These are phyloP conservation scores for Rhizopogon sp. DNA, from an alignment of 768 basidiomycete genomes.

Conservation along the genomic window DNA sequence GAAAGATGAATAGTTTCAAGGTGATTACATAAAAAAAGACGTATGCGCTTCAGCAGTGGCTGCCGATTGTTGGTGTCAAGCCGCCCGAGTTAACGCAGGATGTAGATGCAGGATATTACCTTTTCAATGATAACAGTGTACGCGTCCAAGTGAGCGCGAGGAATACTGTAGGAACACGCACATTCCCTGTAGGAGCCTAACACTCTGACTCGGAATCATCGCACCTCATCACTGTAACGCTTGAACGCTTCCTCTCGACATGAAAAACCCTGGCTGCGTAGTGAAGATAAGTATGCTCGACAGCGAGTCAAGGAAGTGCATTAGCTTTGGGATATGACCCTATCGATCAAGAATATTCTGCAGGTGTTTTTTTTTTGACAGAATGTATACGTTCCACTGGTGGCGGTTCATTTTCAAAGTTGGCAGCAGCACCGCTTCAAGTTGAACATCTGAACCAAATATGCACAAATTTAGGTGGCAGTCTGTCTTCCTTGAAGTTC, in stretches of 20 bases:
- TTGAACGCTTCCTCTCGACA: conserved; percentile 61
- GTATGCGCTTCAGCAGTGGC: conserved; percentile 68
- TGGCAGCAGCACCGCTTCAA: too few species aligned
- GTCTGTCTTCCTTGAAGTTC: too few species aligned
- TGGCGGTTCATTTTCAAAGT: too few species aligned
- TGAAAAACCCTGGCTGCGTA: conserved; percentile 47
- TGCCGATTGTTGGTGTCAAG: conserved; percentile 49
- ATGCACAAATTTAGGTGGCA: too few species aligned
- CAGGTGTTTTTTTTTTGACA: too few species aligned
- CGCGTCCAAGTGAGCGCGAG: conserved; percentile 27
- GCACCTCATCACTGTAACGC: conserved; percentile 42
- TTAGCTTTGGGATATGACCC: too few species aligned
- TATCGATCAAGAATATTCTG: too few species aligned
- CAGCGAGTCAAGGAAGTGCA: too few species aligned
- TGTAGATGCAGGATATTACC: conserved; percentile 63
- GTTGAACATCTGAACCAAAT: too few species aligned
- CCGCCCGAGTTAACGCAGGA: conserved; percentile 9
- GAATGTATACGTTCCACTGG: too few species aligned
- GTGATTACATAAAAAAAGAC: not conserved
- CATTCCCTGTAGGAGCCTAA: conserved; percentile 79
- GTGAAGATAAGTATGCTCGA: too few species aligned
- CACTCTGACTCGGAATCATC: conserved; percentile 69
- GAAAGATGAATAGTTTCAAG: not conserved
- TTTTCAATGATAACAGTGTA: conserved; percentile 66
- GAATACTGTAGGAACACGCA: conserved; percentile 23